Evolutionary conservation across 108 stramenopile species (phyloP), one percentile per base, ranked within the genome.

Genomic region (Bacterosira constricta): DNA sequence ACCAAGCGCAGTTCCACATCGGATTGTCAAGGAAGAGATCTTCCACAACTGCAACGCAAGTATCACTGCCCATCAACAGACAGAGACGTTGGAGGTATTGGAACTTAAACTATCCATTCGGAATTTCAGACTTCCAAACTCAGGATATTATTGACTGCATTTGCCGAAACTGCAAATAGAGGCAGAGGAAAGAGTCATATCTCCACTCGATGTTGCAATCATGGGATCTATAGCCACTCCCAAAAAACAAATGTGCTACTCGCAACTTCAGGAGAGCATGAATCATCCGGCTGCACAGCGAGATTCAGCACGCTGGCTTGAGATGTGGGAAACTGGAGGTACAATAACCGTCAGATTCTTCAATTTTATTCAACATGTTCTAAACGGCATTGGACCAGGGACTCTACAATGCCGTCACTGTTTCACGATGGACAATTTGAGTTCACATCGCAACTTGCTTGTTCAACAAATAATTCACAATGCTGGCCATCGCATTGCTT

Each of bases 341-440:
- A 54, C 53, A 27, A 54, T 27, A 54, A 54, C 13, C 8, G 27
- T 4, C 5, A 21, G 27, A 54, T 27, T 54, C 11, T 7, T 5
- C 11, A 6, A 9, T 9, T 54, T 54, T 29, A 27, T 54, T 4
- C 53, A 27, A 23, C 9, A 27, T 8, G 13, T 54, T 25, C 13
- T 54, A 6, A 29, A 9, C 25, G 26, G 5, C 53, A 23, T 17
- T 12, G 25, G 11, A 29, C n/a, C n/a, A n/a, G n/a, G n/a, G n/a
- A n/a, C n/a, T n/a, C n/a, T n/a, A n/a, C n/a, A n/a, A n/a, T n/a
- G 30, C 27, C 26, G 7, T 7, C 12, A 27, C 6, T 17, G 17
- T 27, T 54, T 54, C 53, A 54, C 53, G 25, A 54, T 54, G 53
- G 53, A 27, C 27, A 54, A 54, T 27, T 29, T 54, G 26, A 54